Evolutionary conservation across 1,284 basidiomycete species (phyloP).

Genomic region (Phylloboletellus chloephorus): DNA sequence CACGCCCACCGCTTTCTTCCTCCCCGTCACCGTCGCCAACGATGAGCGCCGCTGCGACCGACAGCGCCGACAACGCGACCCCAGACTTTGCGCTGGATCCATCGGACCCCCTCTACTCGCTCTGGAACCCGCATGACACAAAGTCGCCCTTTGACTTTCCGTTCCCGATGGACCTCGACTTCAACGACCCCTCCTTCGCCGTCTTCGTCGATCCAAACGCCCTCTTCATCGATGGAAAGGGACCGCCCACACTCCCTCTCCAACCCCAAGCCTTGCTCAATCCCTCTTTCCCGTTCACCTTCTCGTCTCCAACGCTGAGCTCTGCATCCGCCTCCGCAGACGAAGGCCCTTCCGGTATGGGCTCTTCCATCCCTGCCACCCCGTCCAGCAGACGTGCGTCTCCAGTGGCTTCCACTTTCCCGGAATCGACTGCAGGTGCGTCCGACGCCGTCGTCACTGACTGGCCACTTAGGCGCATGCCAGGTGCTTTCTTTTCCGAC

Average conservation of each 20-base stretch:
- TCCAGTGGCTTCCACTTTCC: conserved; percentile 10
- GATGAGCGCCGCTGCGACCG: conserved; percentile 19
- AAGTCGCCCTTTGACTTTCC: conserved; percentile 46
- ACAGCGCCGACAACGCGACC: conserved; percentile 4
- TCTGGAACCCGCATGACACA: conserved; percentile 39
- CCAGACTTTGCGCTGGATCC: conserved; percentile 36
- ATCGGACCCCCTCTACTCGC: conserved; percentile 50
- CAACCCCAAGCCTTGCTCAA: conserved; percentile 32
- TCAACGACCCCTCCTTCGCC: conserved; percentile 34
- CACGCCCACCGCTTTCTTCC: background rate
- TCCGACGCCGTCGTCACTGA: background rate
- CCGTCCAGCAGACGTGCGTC: conserved; percentile 18
- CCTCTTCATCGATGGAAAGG: conserved; percentile 42
- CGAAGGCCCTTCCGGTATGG: conserved; percentile 20
- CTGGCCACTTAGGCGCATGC: conserved; percentile 1
- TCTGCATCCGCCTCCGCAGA: conserved; percentile 30
- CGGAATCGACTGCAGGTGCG: conserved; percentile 15
- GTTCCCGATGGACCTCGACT: conserved; percentile 46
- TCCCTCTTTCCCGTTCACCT: conserved; percentile 40
- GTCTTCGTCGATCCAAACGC: conserved; percentile 60
- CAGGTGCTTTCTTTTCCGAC: conserved; percentile 18
- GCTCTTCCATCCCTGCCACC: conserved; percentile 22
- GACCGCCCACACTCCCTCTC: conserved; percentile 18
- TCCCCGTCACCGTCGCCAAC: conserved; percentile 5
- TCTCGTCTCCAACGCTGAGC: conserved; percentile 29